Conservation (phyloP, 2,329 filamentous ascomycete species). For the Fragosphaeria purpurea region DNA sequence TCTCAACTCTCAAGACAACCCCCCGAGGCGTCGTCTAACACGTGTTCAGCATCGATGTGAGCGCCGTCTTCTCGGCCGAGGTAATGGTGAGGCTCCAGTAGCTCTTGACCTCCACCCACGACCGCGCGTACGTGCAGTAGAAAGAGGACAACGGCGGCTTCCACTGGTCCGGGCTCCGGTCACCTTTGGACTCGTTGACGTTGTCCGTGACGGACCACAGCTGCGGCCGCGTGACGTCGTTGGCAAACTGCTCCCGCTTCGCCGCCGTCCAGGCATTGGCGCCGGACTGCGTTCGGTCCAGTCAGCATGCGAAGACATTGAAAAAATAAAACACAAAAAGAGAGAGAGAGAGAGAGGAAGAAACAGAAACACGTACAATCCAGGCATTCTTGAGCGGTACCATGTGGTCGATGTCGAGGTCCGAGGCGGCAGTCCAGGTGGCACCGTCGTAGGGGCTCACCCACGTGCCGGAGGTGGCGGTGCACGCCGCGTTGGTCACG, state of each 20-base stretch:
- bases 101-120: slow-evolving; percentile 71
- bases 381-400: slow-evolving; percentile 74
- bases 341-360: neutral
- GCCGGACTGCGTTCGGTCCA: slow-evolving; percentile 46
- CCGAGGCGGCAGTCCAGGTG: slow-evolving; percentile 55
- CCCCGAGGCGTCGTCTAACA: slow-evolving; percentile 26
- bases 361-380: slow-evolving; percentile 39
- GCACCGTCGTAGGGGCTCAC: slow-evolving; percentile 62
- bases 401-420: slow-evolving; percentile 76
- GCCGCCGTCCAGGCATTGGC: slow-evolving; percentile 61
- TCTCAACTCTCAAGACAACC: no score
- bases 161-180: slow-evolving; percentile 64
- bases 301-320: neutral
- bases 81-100: slow-evolving; percentile 61
- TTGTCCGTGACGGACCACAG: slow-evolving; percentile 69
- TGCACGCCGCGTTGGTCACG: slow-evolving; percentile 47
- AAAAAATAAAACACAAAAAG: slow-evolving; percentile 4
- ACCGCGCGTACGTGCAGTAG: slow-evolving; percentile 68
- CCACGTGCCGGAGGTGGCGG: slow-evolving; percentile 58
- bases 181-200: slow-evolving; percentile 66
- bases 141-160: slow-evolving; percentile 60
- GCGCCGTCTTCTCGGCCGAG: slow-evolving; percentile 58
- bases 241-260: slow-evolving; percentile 60
- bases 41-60: slow-evolving; percentile 53
- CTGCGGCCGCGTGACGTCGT: slow-evolving; percentile 66